Evolutionary conservation across 2,329 filamentous ascomycete genomes (phyloP).

Genomic region (Botryotinia convoluta): DNA sequence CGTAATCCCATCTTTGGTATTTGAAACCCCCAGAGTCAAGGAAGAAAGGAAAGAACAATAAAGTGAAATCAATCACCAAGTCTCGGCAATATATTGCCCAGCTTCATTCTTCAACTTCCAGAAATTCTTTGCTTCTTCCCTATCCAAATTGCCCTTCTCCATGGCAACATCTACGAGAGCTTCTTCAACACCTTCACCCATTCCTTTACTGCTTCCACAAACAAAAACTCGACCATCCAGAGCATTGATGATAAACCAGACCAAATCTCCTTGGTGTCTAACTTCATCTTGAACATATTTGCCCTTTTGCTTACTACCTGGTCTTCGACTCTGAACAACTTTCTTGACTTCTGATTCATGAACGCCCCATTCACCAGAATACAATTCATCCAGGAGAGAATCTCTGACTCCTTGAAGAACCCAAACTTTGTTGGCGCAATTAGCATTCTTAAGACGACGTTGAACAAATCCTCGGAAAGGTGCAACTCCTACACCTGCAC

Average conservation of each 20-base stretch:
- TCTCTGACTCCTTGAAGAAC: conserved; percentile 93
- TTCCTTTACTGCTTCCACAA: conserved; percentile 90
- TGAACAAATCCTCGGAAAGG: conserved; percentile 98
- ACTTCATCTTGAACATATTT: conserved; percentile 98
- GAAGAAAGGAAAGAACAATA: neutral
- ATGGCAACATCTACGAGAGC: conserved; percentile 88
- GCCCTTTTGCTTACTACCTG: conserved; percentile 54
- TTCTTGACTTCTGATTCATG: conserved; percentile 84
- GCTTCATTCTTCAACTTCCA: conserved; percentile 90
- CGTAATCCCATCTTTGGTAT: neutral
- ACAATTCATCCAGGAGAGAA: conserved; percentile 90
- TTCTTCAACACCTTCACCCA: conserved; percentile 93
- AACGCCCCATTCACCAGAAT: conserved; percentile 93
- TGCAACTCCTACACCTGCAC: conserved; percentile 92
- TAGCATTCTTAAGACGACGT: conserved; percentile 86
- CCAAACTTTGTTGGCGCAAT: conserved; percentile 98
- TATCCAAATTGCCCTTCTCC: conserved; percentile 82
- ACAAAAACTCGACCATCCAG: conserved; percentile 96
- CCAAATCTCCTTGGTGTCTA: conserved; percentile 83
- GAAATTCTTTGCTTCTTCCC: conserved; percentile 79
- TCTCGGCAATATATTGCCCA: conserved; percentile 92
- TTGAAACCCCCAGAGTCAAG: neutral
- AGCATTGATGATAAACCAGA: conserved; percentile 96
- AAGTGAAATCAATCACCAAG: conserved; percentile 49
- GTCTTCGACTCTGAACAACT: conserved; percentile 72